A percentile compares a stretch with the other conserved stretches of the same genome.
These are phyloP conservation scores for Volutella citrinella DNA, from an alignment of 2,329 filamentous ascomycete genomes.

Conservation along the genomic window DNA sequence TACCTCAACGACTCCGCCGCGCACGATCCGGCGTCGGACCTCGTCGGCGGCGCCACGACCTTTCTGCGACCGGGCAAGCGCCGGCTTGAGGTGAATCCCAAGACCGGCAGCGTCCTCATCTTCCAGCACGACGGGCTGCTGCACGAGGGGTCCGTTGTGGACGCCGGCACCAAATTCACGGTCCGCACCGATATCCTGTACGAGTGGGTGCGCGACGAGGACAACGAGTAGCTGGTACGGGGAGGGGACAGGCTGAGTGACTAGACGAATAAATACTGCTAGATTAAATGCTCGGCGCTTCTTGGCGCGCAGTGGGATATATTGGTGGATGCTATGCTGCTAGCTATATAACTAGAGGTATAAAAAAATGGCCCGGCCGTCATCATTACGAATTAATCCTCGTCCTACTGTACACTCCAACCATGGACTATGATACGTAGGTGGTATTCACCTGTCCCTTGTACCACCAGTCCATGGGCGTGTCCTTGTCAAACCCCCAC, in stretches of 20 bases:
- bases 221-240: too few species aligned
- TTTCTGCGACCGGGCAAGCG: conserved; percentile 46
- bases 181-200: conserved; percentile 56
- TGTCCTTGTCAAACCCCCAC: background rate
- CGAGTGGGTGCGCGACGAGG: conserved; percentile 25
- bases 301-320: too few species aligned
- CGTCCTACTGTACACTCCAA: too few species aligned
- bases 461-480: background rate
- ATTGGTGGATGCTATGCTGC: too few species aligned
- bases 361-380: too few species aligned
- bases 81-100: conserved; percentile 52
- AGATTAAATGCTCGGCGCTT: too few species aligned
- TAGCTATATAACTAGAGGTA: too few species aligned
- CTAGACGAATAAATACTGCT: too few species aligned
- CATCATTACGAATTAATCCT: too few species aligned
- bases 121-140: conserved; percentile 53
- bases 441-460: background rate
- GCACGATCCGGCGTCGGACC: conserved; percentile 20
- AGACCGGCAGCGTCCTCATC: conserved; percentile 55
- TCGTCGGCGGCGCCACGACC: conserved; percentile 53
- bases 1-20: conserved; percentile 35
- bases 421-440: too few species aligned
- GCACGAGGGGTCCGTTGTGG: conserved; percentile 54
- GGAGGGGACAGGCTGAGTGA: too few species aligned
- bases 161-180: conserved; percentile 52